Evolutionary conservation across 2,329 filamentous ascomycete genomes (phyloP).

Genomic region (Thermothelomyces thermophilus): DNA sequence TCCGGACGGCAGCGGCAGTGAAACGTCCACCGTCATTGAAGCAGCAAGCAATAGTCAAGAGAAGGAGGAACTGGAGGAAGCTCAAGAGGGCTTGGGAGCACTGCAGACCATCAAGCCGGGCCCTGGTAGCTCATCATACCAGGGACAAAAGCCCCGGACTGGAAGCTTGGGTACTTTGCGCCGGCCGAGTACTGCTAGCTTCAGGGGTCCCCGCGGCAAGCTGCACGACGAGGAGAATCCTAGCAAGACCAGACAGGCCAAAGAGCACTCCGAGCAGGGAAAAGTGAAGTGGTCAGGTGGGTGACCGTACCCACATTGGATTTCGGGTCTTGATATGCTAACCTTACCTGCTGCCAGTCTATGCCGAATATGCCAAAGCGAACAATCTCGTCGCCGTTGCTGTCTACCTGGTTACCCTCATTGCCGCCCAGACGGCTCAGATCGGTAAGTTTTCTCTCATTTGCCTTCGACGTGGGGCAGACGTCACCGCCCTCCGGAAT

Average conservation of each 20-base stretch:
- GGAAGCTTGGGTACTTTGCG: slow-evolving; percentile 76
- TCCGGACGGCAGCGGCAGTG: slow-evolving; percentile 42
- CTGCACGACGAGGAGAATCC: slow-evolving; percentile 75
- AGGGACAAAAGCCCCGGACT: slow-evolving; percentile 46
- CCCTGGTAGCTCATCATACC: slow-evolving; percentile 23
- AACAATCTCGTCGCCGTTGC: slow-evolving; percentile 81
- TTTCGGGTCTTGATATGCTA: neutral
- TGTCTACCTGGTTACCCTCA: slow-evolving; percentile 69
- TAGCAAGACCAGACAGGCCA: slow-evolving; percentile 74
- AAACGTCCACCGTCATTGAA: slow-evolving; percentile 52
- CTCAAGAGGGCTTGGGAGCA: slow-evolving; percentile 68
- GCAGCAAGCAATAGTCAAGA: slow-evolving; percentile 43
- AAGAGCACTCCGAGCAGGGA: slow-evolving; percentile 87
- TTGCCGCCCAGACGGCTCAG: slow-evolving; percentile 74
- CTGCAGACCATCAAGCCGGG: slow-evolving; percentile 66
- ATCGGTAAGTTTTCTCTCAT: slow-evolving; percentile 53
- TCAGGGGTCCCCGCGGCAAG: slow-evolving; percentile 79
- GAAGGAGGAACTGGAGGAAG: slow-evolving; percentile 65
- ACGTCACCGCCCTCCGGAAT: neutral
- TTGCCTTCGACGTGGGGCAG: neutral
- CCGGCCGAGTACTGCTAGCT: slow-evolving; percentile 85
- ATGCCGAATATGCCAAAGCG: slow-evolving; percentile 87
- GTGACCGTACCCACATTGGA: slow-evolving; percentile 11
- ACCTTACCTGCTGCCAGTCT: slow-evolving; percentile 48
- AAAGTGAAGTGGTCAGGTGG: slow-evolving; percentile 85